phyloP scores from a whole-genome alignment of 768 basidiomycete species.

The Boletus pseudo-olivaceus region DNA sequence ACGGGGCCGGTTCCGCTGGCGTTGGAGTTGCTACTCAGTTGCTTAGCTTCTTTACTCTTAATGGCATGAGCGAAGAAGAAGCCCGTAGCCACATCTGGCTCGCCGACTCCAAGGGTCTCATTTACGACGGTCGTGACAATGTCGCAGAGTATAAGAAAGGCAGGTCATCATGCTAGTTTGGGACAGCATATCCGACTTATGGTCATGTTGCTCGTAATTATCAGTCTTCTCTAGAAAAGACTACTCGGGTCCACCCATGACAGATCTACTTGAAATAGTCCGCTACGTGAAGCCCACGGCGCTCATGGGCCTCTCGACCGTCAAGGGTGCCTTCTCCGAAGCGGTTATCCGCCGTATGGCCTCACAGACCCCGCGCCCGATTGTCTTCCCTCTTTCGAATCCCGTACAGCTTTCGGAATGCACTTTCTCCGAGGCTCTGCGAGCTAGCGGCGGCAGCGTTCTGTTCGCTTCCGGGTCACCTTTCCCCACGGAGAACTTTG shows the following conservation, averaged over 20 bases:
- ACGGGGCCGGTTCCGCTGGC: constrained; percentile 89
- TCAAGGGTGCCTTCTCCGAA: constrained; percentile 74
- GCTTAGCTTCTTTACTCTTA: constrained; percentile 82
- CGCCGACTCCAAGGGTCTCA: constrained; percentile 83
- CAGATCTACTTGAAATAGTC: constrained; percentile 70
- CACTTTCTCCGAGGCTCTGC: constrained; percentile 72
- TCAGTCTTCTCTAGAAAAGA: constrained; percentile 80
- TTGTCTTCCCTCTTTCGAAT: constrained; percentile 92
- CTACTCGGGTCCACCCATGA: constrained; percentile 74
- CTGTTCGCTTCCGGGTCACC: constrained; percentile 90
- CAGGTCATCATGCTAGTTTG: constrained; percentile 29
- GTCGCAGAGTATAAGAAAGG: constrained; percentile 85
- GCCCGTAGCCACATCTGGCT: constrained; percentile 77
- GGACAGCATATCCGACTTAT: neutral
- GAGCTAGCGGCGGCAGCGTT: constrained; percentile 66
- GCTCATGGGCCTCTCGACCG: constrained; percentile 86
- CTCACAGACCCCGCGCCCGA: constrained; percentile 73
- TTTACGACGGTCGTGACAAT: constrained; percentile 67
- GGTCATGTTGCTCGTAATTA: neutral
- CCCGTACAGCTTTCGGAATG: constrained; percentile 81
- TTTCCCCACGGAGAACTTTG: constrained; percentile 61
- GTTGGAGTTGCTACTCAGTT: constrained; percentile 90
- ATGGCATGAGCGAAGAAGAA: constrained; percentile 73
- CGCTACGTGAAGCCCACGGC: constrained; percentile 84
- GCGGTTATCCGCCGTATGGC: constrained; percentile 75